Conservation (phyloP, 495 filamentous ascomycete genomes). For the Xylaria intraflava region DNA sequence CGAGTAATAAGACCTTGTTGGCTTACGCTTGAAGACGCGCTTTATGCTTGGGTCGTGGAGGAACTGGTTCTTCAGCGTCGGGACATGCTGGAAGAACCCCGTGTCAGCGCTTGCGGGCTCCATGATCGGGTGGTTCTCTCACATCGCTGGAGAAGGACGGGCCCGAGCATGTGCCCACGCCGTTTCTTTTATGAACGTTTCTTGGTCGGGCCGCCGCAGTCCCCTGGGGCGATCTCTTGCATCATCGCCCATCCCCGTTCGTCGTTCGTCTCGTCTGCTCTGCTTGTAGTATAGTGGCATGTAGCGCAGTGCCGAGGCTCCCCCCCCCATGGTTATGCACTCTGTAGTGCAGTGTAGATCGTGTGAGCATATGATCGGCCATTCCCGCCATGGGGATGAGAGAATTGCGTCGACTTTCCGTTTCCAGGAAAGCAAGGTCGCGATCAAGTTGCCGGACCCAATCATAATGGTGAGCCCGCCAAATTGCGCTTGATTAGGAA, state of each 20-base stretch:
- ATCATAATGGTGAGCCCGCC: neutral
- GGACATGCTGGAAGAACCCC: conserved; percentile 45
- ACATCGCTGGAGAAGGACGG: neutral
- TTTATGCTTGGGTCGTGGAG: conserved; percentile 39
- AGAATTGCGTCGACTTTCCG: neutral
- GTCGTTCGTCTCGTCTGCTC: neutral
- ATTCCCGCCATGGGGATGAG: too few species aligned
- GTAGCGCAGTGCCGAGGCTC: conserved; percentile 2
- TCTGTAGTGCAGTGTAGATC: neutral
- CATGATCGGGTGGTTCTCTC: conserved; percentile 15
- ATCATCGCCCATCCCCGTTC: too few species aligned
- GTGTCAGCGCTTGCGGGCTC: conserved; percentile 40
- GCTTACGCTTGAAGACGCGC: conserved; percentile 36
- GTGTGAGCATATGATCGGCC: neutral
- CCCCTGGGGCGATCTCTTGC: neutral
- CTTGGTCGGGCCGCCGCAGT: neutral
- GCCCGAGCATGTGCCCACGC: neutral
- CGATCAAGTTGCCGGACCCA: neutral
- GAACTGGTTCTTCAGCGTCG: conserved; percentile 43
- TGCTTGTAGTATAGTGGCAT: neutral
- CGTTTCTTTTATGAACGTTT: neutral
- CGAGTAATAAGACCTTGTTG: neutral
- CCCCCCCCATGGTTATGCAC: conserved; percentile 3
- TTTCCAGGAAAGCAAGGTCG: neutral
- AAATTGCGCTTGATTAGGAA: too few species aligned